Conservation (phyloP, 139 green algal species). For the Chlamydomonas sp. region DNA sequence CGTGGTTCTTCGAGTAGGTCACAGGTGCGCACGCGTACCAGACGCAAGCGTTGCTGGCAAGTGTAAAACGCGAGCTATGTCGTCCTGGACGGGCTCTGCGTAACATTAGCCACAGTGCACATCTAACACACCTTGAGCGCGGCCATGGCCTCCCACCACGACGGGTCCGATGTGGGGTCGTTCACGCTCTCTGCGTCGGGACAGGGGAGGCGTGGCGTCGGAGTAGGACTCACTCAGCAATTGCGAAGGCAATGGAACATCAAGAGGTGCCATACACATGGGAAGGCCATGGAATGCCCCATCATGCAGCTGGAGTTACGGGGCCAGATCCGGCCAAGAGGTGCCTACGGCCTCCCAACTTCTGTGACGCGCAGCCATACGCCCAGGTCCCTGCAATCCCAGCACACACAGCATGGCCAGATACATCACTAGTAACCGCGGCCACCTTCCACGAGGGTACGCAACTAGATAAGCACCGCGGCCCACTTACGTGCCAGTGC, state of each 20-base stretch:
- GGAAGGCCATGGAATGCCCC: background rate
- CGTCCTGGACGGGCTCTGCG: background rate
- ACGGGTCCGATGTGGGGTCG: conserved; percentile 16
- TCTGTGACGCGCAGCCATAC: background rate
- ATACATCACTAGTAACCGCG: background rate
- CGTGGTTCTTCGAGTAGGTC: background rate
- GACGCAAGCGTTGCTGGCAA: background rate
- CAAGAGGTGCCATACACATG: background rate
- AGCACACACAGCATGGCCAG: background rate
- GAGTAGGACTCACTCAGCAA: background rate
- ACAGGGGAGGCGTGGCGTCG: background rate
- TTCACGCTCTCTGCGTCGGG: background rate
- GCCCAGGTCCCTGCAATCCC: no score
- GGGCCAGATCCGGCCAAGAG: background rate
- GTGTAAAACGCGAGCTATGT: background rate
- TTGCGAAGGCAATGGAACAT: background rate
- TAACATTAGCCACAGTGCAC: background rate
- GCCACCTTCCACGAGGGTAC: background rate
- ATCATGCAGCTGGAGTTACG: background rate
- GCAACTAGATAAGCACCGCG: background rate
- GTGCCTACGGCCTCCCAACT: background rate
- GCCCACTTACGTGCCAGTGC: conserved; percentile 29
- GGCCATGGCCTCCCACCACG: conserved; percentile 38
- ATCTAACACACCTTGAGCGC: background rate
- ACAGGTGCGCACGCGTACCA: background rate